Percentiles rank a stretch among this genome's conserved stretches.
phyloP scores from a whole-genome alignment of 1,284 basidiomycete genomes.

The Cystobasidium sp. region DNA sequence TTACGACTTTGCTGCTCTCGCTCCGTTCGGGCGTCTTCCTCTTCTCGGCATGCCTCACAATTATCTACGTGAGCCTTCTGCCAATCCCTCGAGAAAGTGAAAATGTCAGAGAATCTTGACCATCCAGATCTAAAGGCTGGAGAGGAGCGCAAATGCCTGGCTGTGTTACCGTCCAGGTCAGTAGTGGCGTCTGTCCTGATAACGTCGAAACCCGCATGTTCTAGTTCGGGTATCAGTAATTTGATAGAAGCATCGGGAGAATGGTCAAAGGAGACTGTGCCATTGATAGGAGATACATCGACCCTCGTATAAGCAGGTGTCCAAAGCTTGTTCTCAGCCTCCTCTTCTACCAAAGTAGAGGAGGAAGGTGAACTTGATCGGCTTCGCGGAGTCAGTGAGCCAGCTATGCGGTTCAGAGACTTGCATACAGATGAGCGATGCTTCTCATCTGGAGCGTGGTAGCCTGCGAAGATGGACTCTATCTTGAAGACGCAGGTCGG shows the following conservation, averaged over 20 bases:
- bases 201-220: slow-evolving; percentile 55
- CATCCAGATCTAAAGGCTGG: slow-evolving; percentile 18
- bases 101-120: slow-evolving; percentile 45
- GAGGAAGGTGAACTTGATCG: slow-evolving; percentile 20
- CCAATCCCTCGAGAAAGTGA: slow-evolving; percentile 13
- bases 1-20: slow-evolving; percentile 47
- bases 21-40: slow-evolving; percentile 44
- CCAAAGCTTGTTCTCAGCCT: slow-evolving; percentile 49
- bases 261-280: slow-evolving; percentile 48
- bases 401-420: slow-evolving; percentile 55
- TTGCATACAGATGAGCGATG: slow-evolving; percentile 49
- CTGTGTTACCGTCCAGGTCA: slow-evolving; percentile 26
- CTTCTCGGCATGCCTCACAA: slow-evolving; percentile 56
- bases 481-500: slow-evolving; percentile 59
- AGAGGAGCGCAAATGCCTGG: slow-evolving; percentile 24
- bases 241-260: background rate
- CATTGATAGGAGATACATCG: slow-evolving; percentile 44
- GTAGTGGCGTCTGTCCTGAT: background rate
- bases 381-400: slow-evolving; percentile 53
- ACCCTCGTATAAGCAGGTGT: slow-evolving; percentile 41
- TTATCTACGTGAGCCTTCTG: slow-evolving; percentile 54
- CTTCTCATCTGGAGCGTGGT: slow-evolving; percentile 42
- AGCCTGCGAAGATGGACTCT: slow-evolving; percentile 51
- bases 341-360: slow-evolving; percentile 9
- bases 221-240: slow-evolving; percentile 6